Percentiles rank a stretch among this genome's conserved stretches.
phyloP scores from a whole-genome alignment of 1,139 yeast genomes.

The Waltiozyma sp. region DNA sequence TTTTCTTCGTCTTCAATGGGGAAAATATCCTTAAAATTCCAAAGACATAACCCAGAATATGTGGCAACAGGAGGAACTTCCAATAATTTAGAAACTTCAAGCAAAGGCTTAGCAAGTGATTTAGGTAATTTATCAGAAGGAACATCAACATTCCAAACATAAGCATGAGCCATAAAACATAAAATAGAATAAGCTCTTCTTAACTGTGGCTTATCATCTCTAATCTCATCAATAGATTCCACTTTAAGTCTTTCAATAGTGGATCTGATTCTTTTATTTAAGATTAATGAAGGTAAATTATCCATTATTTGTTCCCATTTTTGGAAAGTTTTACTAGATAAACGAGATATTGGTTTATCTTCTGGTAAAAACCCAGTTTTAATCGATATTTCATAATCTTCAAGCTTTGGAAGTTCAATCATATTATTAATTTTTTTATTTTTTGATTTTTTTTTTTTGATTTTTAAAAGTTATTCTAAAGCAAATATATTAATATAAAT shows the following conservation, averaged over 20 bases:
- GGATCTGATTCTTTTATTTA: slow-evolving; percentile 50
- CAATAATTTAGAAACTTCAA: slow-evolving; percentile 43
- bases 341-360: slow-evolving; percentile 44
- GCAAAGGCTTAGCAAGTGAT: slow-evolving; percentile 61
- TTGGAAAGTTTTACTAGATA: slow-evolving; percentile 51
- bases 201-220: slow-evolving; percentile 34
- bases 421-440: slow-evolving; percentile 10
- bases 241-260: slow-evolving; percentile 52
- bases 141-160: slow-evolving; percentile 72
- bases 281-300: slow-evolving; percentile 61
- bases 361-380: slow-evolving; percentile 71
- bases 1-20: slow-evolving; percentile 26
- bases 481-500: no score
- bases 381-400: slow-evolving; percentile 61
- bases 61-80: slow-evolving; percentile 82
- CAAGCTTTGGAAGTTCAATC: slow-evolving; percentile 34
- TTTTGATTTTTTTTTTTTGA: no score
- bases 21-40: slow-evolving; percentile 69
- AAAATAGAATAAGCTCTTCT: slow-evolving; percentile 74
- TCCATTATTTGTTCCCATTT: slow-evolving; percentile 71
- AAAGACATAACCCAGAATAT: slow-evolving; percentile 75
- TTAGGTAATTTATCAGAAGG: slow-evolving; percentile 61
- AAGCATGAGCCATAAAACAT: slow-evolving; percentile 77
- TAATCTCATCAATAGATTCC: slow-evolving; percentile 35
- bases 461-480: no score